A percentile compares a stretch with the other conserved stretches of the same genome.
Evolutionary conservation across 768 basidiomycete genomes (phyloP).

Genomic region (Lentinula detonsa): DNA sequence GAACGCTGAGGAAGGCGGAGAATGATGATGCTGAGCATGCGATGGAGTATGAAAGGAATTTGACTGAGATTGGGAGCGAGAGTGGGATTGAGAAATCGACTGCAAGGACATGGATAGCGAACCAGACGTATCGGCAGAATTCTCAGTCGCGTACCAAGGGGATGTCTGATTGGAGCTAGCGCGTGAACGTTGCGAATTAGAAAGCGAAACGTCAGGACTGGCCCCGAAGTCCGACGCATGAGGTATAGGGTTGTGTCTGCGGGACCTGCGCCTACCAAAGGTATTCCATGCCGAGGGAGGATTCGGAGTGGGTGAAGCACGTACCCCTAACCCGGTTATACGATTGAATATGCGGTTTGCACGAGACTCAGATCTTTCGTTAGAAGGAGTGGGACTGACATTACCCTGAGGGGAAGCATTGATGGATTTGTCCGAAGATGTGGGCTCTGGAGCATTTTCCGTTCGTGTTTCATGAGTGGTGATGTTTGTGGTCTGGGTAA

Average conservation of each 20-base stretch:
- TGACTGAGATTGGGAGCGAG: slow-evolving; percentile 4
- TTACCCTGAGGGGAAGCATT: neutral
- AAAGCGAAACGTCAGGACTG: neutral
- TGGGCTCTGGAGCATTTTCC: neutral
- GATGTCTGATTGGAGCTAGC: neutral
- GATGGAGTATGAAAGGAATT: neutral
- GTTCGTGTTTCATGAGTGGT: neutral
- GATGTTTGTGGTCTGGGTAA: neutral
- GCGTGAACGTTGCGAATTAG: slow-evolving; percentile 5
- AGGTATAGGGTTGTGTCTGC: slow-evolving; percentile 1
- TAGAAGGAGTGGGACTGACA: neutral
- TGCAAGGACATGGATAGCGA: neutral
- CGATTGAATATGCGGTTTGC: slow-evolving; percentile 3
- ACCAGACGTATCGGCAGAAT: neutral
- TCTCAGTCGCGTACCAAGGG: neutral
- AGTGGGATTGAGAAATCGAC: neutral
- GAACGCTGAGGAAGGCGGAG: neutral
- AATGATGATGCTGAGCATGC: neutral
- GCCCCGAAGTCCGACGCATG: slow-evolving; percentile 5
- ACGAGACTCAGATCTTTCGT: neutral
- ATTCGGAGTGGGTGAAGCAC: slow-evolving; percentile 1
- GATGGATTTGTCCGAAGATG: neutral
- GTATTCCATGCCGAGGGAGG: slow-evolving; percentile 8
- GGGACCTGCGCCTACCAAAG: slow-evolving; percentile 2
- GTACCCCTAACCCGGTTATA: neutral